These are phyloP conservation scores for Aspergillus alliaceus DNA, from an alignment of 2,329 filamentous ascomycete species.

Conservation along the genomic window DNA sequence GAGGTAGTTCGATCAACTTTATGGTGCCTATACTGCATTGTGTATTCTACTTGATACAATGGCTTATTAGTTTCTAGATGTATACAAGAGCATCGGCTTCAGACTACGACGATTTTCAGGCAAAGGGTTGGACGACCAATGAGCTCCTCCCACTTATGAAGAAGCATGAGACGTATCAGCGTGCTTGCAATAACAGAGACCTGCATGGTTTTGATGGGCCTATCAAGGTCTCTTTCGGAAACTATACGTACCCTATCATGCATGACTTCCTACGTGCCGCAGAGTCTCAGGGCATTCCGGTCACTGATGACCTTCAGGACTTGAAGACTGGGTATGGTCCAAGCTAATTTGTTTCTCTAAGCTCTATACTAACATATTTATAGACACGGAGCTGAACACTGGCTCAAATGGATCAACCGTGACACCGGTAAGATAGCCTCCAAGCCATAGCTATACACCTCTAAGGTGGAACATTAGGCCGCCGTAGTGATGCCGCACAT, in stretches of 20 bases:
- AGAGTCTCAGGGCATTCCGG: constrained; percentile 72
- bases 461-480: constrained; percentile 54
- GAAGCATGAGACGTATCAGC: constrained; percentile 78
- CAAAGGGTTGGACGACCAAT: constrained; percentile 76
- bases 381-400: constrained; percentile 71
- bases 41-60: neutral
- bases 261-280: constrained; percentile 74
- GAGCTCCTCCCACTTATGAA: constrained; percentile 74
- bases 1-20: constrained; percentile 75
- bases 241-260: constrained; percentile 79
- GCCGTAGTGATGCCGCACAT: constrained; percentile 74
- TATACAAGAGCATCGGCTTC: constrained; percentile 71
- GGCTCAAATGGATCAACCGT: constrained; percentile 82
- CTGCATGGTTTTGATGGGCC: constrained; percentile 76
- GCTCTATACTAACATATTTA: neutral
- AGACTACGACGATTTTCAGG: constrained; percentile 76
- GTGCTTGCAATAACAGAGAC: constrained; percentile 60
- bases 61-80: constrained; percentile 52
- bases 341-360: neutral
- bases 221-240: constrained; percentile 79
- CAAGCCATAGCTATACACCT: neutral
- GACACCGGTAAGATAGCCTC: constrained; percentile 44
- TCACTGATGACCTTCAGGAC: constrained; percentile 76
- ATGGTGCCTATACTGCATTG: constrained; percentile 51
- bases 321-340: constrained; percentile 46